Evolutionary conservation across 352 stramenopile genomes (phyloP).

Genomic region (Phytophthora podocarpi): DNA sequence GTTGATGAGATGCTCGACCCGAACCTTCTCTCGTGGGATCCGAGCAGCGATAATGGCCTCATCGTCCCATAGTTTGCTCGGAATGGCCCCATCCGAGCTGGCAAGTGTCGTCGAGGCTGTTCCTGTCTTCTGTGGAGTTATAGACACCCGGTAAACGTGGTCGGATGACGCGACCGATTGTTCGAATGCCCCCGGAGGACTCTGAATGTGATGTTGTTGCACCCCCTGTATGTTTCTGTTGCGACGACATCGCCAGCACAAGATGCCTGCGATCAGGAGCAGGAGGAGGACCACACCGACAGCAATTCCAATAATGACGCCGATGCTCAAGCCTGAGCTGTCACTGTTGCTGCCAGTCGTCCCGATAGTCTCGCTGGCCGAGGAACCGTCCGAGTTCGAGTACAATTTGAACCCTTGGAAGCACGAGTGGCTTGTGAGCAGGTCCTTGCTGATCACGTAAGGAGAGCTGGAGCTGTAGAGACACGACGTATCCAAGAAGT

Average conservation of each 20-base stretch:
- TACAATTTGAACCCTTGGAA: conserved; percentile 30
- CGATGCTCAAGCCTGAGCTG: conserved; percentile 15
- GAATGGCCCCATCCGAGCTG: conserved; percentile 23
- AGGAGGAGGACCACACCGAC: conserved; percentile 18
- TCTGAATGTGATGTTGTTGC: conserved; percentile 20
- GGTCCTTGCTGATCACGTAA: conserved; percentile 25
- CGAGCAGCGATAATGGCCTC: conserved; percentile 34
- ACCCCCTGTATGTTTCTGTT: conserved; percentile 9
- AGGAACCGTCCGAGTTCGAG: conserved; percentile 25
- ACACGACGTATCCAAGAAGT: conserved; percentile 24
- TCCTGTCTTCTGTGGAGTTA: conserved; percentile 18
- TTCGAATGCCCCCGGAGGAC: conserved; percentile 7
- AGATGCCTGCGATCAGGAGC: conserved; percentile 12
- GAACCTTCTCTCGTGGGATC: conserved; percentile 26
- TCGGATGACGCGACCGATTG: conserved; percentile 6
- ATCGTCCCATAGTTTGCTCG: conserved; percentile 43
- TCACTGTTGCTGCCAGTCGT: not conserved
- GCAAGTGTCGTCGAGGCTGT: conserved; percentile 26
- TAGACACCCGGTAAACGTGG: conserved; percentile 12
- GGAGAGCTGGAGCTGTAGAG: conserved; percentile 4
- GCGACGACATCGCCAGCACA: conserved; percentile 23
- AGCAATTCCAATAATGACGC: conserved; percentile 28
- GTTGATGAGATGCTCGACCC: conserved; percentile 15
- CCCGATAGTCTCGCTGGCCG: conserved; percentile 4
- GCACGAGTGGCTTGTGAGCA: conserved; percentile 28